phyloP scores from a whole-genome alignment of 208 protist genomes.

The Trypanosomatidae sp. region DNA sequence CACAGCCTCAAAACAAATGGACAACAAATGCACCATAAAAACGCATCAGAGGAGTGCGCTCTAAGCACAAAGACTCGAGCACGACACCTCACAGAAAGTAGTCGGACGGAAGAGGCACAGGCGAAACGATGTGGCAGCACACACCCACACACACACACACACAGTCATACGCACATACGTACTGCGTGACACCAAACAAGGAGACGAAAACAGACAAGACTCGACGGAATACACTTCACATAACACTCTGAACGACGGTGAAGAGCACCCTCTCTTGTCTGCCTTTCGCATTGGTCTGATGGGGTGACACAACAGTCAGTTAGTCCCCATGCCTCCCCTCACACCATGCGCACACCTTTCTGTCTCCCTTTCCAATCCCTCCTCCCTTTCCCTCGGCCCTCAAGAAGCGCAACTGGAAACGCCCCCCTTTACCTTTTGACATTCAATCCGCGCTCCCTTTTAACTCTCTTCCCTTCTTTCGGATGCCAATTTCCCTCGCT shows the following conservation, averaged over 20 bases:
- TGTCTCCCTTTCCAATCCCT: not conserved
- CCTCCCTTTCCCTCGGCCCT: not conserved
- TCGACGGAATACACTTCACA: not conserved
- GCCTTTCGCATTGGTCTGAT: not conserved
- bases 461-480: not conserved
- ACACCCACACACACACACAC: slow-evolving; percentile 12
- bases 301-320: not conserved
- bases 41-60: not conserved
- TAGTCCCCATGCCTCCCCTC: not conserved
- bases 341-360: not conserved
- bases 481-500: not conserved
- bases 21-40: slow-evolving; percentile 5
- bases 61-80: not conserved
- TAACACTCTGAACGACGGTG: not conserved
- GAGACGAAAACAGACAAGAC: not conserved
- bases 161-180: slow-evolving; percentile 8
- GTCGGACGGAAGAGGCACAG: not conserved
- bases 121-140: not conserved
- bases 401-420: not conserved
- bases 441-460: not conserved
- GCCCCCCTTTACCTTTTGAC: not conserved
- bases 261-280: not conserved
- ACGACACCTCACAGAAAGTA: not conserved
- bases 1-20: not conserved
- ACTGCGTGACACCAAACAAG: too few relatives aligned